phyloP scores from a whole-genome alignment of 306 rosid species.

The Heteromeles arbutifolia region DNA sequence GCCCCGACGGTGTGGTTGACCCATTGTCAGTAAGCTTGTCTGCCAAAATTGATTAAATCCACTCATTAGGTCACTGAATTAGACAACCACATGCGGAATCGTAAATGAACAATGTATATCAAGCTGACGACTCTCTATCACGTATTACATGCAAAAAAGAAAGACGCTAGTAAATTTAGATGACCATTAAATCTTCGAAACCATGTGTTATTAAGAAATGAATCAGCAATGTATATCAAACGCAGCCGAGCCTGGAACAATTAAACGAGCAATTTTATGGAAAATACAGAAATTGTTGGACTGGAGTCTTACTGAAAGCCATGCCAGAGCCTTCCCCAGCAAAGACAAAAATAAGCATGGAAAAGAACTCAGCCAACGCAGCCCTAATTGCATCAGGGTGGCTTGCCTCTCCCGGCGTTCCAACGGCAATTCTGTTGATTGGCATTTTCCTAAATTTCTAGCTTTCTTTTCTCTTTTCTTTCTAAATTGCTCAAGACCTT shows the following conservation, averaged over 20 bases:
- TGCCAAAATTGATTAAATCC: conserved; percentile 19
- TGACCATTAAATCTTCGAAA: too few relatives aligned
- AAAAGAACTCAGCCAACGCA: conserved; percentile 66
- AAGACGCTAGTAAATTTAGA: background rate
- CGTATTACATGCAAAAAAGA: background rate
- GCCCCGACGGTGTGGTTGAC: conserved; percentile 50
- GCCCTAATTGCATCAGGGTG: conserved; percentile 71
- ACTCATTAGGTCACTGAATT: too few relatives aligned
- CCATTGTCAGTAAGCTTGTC: conserved; percentile 54
- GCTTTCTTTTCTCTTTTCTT: background rate
- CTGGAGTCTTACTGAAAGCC: conserved; percentile 50
- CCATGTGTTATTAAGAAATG: too few relatives aligned
- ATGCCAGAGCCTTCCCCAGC: conserved; percentile 86
- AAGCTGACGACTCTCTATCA: background rate
- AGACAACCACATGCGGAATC: background rate
- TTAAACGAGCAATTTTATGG: too few relatives aligned
- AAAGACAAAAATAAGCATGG: conserved; percentile 70
- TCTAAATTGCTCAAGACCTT: background rate
- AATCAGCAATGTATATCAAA: too few relatives aligned
- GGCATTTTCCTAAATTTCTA: conserved; percentile 29
- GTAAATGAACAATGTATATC: background rate
- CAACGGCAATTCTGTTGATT: conserved; percentile 48
- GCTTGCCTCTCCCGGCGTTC: conserved; percentile 66
- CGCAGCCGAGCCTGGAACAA: too few relatives aligned
- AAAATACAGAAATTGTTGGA: background rate